A percentile compares a stretch with the other conserved stretches of the same genome.
These are phyloP conservation scores for Camptophora hylomeconis DNA, from an alignment of 2,329 filamentous ascomycete species.

Conservation along the genomic window DNA sequence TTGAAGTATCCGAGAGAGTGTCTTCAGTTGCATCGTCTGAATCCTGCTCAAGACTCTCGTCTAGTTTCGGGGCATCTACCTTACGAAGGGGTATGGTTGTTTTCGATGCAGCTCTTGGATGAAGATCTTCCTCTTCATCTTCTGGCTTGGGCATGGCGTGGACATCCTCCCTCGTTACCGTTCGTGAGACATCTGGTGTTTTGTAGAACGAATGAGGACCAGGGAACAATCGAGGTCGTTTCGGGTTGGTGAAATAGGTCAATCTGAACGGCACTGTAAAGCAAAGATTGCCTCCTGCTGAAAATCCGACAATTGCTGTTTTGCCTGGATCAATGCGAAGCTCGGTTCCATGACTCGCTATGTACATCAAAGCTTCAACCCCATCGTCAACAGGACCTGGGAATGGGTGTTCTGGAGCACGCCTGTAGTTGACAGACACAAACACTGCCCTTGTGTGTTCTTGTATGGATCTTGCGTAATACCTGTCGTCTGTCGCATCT, in stretches of 20 bases:
- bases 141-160: conserved; percentile 1
- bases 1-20: conserved; percentile 1
- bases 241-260: conserved; percentile 26
- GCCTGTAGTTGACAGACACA: conserved; percentile 48
- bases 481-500: conserved; percentile 45
- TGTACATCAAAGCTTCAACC: conserved; percentile 46
- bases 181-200: conserved; percentile 1
- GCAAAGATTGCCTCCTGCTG: conserved; percentile 49
- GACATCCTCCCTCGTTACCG: too few species aligned
- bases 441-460: conserved; percentile 44
- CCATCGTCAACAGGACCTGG: conserved; percentile 52
- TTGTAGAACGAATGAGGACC: not conserved
- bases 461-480: conserved; percentile 46
- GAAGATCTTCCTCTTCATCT: not conserved
- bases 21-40: not conserved
- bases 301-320: conserved; percentile 49
- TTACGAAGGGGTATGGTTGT: too few species aligned
- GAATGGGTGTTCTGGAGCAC: conserved; percentile 49
- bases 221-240: conserved; percentile 3
- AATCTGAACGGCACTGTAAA: conserved; percentile 49
- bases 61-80: too few species aligned
- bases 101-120: not conserved
- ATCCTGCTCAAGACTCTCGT: not conserved
- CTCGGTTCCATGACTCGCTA: conserved; percentile 42
- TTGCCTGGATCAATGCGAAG: conserved; percentile 44